Evolutionary conservation across 2,329 filamentous ascomycete species (phyloP), one percentile per base, ranked within the genome.

Genomic region (Sarocladium strictum): DNA sequence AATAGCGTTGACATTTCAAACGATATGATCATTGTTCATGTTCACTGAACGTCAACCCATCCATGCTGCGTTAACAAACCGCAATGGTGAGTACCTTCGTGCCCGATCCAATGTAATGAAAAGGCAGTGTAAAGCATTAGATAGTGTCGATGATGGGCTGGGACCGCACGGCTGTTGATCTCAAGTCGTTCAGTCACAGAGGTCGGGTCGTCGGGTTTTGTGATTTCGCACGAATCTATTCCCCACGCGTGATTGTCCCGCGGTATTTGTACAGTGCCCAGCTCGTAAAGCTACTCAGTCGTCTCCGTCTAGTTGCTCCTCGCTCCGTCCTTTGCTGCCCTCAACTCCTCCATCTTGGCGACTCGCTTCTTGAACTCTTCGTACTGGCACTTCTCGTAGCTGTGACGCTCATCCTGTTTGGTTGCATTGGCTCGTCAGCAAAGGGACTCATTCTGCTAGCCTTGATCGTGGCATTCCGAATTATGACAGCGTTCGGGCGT

Each of bases 301-400:
- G 10, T 24, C 23, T 9, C 55, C 56, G 41, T 62, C 71, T 72
- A 96, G 75, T 96, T 97, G 80, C 89, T 95, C 72, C 93, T 84
- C 66, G 81, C 85, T 58, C 90, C 91, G 56, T 76, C 84, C 82
- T 95, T 96, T 57, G 89, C 85, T 62, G 84, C 92, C 69, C 91
- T 83, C 68, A 99, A 76, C 78, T 99, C 92, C 66, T 97, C 85
- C 94, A 99, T 99, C 85, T 96, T 97, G 68, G 88, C 90, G 61
- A 99, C 94, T 56, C 94, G 86, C 81, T 93, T 90, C 85, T 96
- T 96, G 81, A 99, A 99, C 72, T 97, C 94, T 61, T 89, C 89
- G 75, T 99, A 99, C 69, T 99, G 94, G 83, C 94, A 99, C 74
- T 97, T 97, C 72, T 99, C 94, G 80, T 99, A 99, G 67, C 86